phyloP scores from a whole-genome alignment of 2,329 filamentous ascomycete species.

The Lanzia echinophila region DNA sequence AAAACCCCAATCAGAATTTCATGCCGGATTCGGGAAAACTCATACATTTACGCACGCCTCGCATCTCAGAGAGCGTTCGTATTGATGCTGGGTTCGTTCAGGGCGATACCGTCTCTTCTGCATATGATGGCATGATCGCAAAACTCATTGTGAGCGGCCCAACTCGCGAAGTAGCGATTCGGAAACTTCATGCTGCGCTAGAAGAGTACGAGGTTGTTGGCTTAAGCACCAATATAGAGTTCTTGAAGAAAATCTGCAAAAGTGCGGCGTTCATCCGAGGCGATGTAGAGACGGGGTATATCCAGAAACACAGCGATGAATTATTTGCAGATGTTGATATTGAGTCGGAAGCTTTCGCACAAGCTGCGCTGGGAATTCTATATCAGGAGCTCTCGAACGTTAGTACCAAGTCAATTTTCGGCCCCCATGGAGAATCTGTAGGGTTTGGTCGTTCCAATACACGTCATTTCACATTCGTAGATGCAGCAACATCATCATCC shows the following conservation, averaged over 20 bases:
- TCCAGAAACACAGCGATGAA: conserved; percentile 76
- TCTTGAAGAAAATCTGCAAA: conserved; percentile 79
- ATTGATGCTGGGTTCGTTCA: conserved; percentile 91
- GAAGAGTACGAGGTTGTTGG: conserved; percentile 90
- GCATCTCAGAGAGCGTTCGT: conserved; percentile 63
- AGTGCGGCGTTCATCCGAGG: conserved; percentile 78
- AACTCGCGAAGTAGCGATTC: conserved; percentile 72
- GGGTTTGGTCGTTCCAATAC: conserved; percentile 38
- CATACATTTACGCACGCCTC: conserved; percentile 72
- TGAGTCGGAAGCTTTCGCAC: conserved; percentile 69
- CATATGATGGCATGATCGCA: conserved; percentile 98
- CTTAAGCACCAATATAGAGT: conserved; percentile 92
- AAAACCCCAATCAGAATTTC: conserved; percentile 87
- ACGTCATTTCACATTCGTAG: conserved; percentile 25
- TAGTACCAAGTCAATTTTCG: conserved; percentile 14
- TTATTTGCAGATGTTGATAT: conserved; percentile 62
- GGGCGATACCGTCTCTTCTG: conserved; percentile 86
- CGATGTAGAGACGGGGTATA: conserved; percentile 93
- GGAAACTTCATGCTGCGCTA: conserved; percentile 72
- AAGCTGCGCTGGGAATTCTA: conserved; percentile 75
- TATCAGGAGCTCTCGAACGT: conserved; percentile 39
- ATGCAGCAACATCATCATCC: conserved; percentile 1
- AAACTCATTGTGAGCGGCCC: conserved; percentile 89
- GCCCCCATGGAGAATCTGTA: conserved; percentile 42
- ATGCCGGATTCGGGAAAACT: conserved; percentile 89